Evolutionary conservation across 768 basidiomycete genomes (phyloP).

Genomic region (Boletus rubescentipes): DNA sequence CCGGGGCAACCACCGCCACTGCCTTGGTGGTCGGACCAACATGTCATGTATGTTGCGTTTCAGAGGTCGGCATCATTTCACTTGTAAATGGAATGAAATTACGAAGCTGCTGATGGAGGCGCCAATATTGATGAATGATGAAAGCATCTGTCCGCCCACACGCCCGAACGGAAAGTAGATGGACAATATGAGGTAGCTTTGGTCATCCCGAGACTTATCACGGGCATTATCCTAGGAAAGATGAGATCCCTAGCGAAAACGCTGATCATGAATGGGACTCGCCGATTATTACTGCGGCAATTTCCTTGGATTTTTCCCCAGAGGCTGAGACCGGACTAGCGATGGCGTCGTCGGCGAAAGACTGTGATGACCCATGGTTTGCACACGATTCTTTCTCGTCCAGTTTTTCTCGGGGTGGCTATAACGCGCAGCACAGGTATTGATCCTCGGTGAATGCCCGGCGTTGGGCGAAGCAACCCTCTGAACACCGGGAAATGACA

Average conservation of each 20-base stretch:
- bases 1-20: slow-evolving; percentile 11
- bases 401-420: background rate
- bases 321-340: background rate
- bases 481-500: slow-evolving; percentile 8
- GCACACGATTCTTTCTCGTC: background rate
- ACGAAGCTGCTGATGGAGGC: slow-evolving; percentile 17
- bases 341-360: background rate
- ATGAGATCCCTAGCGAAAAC: slow-evolving; percentile 12
- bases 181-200: background rate
- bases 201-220: background rate
- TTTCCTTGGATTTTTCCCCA: background rate
- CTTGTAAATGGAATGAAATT: slow-evolving; percentile 10
- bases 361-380: background rate
- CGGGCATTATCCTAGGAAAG: slow-evolving; percentile 11
- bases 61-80: slow-evolving; percentile 3
- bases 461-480: background rate
- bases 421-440: background rate
- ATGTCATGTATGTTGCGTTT: slow-evolving; percentile 2
- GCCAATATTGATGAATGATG: slow-evolving; percentile 8
- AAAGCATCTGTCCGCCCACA: slow-evolving; percentile 11
- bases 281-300: background rate
- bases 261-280: slow-evolving; percentile 26
- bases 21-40: slow-evolving; percentile 23
- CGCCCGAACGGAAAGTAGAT: slow-evolving; percentile 5
- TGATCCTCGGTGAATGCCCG: background rate